Percentiles rank a stretch among this genome's conserved stretches.
Conservation (phyloP, 2,329 filamentous ascomycete species). For the Rutstroemia sp. region DNA sequence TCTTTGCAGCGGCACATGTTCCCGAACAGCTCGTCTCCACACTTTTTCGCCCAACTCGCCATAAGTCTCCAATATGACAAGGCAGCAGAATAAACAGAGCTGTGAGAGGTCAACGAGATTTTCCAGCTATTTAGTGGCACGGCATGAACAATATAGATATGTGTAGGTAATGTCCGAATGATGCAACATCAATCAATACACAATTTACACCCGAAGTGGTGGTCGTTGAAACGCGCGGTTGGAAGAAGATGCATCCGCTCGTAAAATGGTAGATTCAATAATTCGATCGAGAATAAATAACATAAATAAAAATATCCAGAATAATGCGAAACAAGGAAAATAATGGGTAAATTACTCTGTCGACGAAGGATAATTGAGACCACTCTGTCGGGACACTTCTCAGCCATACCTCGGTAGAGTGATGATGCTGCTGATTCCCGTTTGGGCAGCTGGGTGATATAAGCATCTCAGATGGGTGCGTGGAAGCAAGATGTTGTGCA, state of each 20-base stretch:
- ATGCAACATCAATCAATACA: neutral
- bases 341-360: neutral
- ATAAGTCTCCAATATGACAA: conserved; percentile 4
- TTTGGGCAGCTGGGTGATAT: neutral
- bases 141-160: conserved; percentile 1
- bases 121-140: conserved; percentile 1
- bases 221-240: conserved; percentile 7
- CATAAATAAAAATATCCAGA: neutral
- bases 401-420: neutral
- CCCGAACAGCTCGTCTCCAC: conserved; percentile 1
- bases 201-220: neutral
- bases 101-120: neutral
- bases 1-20: neutral
- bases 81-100: conserved; percentile 9
- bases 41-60: neutral
- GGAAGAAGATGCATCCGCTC: neutral
- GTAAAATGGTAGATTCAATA: neutral
- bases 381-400: conserved; percentile 3
- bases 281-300: neutral
- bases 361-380: conserved; percentile 2
- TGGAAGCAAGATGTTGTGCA: conserved; percentile 1
- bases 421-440: neutral
- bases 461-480: neutral
- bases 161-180: conserved; percentile 1
- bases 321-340: too few species aligned